These are phyloP conservation scores for Pseudotsuga menziesii DNA, from an alignment of 75 land plant genomes.

Conservation along the genomic window DNA sequence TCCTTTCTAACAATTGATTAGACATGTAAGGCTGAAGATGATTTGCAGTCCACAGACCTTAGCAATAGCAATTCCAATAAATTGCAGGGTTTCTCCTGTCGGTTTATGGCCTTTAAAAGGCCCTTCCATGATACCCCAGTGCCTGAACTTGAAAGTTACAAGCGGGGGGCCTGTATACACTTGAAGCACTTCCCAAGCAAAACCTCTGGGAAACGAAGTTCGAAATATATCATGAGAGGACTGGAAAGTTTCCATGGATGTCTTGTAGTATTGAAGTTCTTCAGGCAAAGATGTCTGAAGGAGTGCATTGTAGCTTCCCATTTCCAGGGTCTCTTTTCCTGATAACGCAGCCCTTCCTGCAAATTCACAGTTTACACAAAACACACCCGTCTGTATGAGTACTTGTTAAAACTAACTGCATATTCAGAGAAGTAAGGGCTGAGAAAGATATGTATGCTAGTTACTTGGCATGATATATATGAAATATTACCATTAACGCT, in stretches of 20 bases:
- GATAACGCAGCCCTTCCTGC: conserved; percentile 57
- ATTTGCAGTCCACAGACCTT: conserved; percentile 26
- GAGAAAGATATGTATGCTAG: no score
- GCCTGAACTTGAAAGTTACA: conserved; percentile 79
- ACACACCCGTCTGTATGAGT: not conserved
- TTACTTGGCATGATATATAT: not conserved
- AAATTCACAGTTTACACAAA: not conserved
- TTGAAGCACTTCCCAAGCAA: conserved; percentile 78
- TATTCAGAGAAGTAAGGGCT: not conserved
- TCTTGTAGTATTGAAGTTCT: conserved; percentile 55
- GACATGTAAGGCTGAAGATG: not conserved
- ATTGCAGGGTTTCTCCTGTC: conserved; percentile 66
- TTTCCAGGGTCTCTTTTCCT: conserved; percentile 58
- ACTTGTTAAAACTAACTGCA: not conserved
- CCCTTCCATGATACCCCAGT: conserved; percentile 88
- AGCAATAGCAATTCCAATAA: conserved; percentile 55
- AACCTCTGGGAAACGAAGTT: conserved; percentile 63
- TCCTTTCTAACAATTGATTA: not conserved
- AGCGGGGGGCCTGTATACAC: conserved; percentile 79
- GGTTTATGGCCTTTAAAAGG: conserved; percentile 71
- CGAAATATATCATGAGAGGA: conserved; percentile 77
- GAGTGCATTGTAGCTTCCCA: conserved; percentile 87
- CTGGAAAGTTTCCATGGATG: conserved; percentile 64
- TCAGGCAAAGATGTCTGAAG: conserved; percentile 52
- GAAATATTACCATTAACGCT: conserved; percentile 54